Percentiles rank a stretch among this genome's conserved stretches.
phyloP scores from a whole-genome alignment of 2,329 filamentous ascomycete genomes.

The Anisogramma anomala region DNA sequence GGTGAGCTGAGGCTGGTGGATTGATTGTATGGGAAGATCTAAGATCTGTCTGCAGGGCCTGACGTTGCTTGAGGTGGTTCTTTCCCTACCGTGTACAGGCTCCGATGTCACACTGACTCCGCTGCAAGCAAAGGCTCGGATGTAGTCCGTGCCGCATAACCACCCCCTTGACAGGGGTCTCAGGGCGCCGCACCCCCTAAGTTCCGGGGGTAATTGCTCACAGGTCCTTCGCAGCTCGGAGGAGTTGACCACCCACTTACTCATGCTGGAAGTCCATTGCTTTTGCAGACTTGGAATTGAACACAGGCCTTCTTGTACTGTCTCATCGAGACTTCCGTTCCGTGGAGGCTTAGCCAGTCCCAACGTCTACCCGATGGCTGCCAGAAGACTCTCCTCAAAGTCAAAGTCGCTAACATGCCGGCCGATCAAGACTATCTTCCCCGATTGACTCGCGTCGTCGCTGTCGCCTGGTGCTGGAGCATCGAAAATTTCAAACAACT shows the following conservation, averaged over 20 bases:
- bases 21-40: not conserved
- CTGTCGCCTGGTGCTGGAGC: slow-evolving; percentile 22
- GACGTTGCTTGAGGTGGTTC: slow-evolving; percentile 6
- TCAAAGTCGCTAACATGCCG: slow-evolving; percentile 39
- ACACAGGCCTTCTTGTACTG: no score
- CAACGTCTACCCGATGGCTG: slow-evolving; percentile 6
- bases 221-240: no score
- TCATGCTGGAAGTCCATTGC: no score
- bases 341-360: no score
- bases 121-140: no score
- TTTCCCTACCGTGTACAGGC: slow-evolving; percentile 3
- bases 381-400: slow-evolving; percentile 34
- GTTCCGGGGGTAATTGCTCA: no score
- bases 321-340: no score
- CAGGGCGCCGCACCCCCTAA: no score
- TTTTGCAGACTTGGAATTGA: no score
- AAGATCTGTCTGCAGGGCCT: not conserved
- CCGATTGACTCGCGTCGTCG: slow-evolving; percentile 17
- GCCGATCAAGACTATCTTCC: slow-evolving; percentile 56
- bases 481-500: slow-evolving; percentile 87
- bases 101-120: not conserved
- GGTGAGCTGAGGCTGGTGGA: not conserved
- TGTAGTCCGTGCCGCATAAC: no score
- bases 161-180: no score
- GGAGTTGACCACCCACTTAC: no score